A percentile compares a stretch with the other conserved stretches of the same genome.
Evolutionary conservation across 306 rosid species (phyloP).

Genomic region (Acacia confusa): DNA sequence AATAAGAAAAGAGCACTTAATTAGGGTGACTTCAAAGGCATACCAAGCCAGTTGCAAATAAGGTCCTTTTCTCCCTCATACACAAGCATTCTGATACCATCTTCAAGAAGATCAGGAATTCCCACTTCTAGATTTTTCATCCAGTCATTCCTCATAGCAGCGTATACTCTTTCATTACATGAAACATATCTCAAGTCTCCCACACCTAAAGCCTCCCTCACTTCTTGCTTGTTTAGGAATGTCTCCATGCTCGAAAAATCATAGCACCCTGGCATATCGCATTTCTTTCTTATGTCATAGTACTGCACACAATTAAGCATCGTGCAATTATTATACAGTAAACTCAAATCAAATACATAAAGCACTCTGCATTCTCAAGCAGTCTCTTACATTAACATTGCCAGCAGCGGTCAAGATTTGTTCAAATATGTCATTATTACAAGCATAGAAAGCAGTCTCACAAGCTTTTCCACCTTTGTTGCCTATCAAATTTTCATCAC

Average conservation of each 20-base stretch:
- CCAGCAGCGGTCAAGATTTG: constrained; percentile 40
- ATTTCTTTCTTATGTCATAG: constrained; percentile 85
- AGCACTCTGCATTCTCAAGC: neutral
- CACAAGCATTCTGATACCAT: constrained; percentile 82
- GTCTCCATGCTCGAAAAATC: constrained; percentile 79
- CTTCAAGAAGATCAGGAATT: constrained; percentile 85
- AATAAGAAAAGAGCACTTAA: neutral
- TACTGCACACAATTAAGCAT: constrained; percentile 52
- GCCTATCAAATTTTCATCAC: constrained; percentile 42
- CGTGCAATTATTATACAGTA: neutral
- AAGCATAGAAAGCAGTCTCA: constrained; percentile 33
- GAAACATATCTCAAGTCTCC: constrained; percentile 66
- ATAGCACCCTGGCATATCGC: constrained; percentile 56
- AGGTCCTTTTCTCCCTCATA: constrained; percentile 95
- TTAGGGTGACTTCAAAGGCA: neutral
- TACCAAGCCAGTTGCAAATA: constrained; percentile 95
- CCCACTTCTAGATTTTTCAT: constrained; percentile 95
- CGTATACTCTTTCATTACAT: constrained; percentile 39
- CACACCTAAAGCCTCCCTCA: constrained; percentile 74
- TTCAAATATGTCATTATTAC: constrained; percentile 50
- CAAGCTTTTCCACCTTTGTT: constrained; percentile 63
- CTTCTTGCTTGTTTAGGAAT: constrained; percentile 65
- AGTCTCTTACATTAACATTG: constrained; percentile 58
- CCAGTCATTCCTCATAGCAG: constrained; percentile 51
- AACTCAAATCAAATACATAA: neutral